phyloP scores from a whole-genome alignment of 495 filamentous ascomycete species.

The Lasiosphaeria hispida region DNA sequence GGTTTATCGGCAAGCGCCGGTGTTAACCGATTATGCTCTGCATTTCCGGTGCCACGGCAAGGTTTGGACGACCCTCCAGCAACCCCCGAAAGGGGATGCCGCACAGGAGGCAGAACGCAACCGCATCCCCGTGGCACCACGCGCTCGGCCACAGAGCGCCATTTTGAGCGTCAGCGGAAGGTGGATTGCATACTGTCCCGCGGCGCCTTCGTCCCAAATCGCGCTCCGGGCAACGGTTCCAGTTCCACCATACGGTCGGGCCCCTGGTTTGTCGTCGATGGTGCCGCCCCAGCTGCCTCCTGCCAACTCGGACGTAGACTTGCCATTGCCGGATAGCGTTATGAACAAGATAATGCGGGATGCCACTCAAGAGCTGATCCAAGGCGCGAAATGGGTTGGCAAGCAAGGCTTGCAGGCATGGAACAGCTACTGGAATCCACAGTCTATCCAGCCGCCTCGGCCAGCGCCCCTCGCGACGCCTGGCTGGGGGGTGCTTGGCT shows the following conservation, averaged over 20 bases:
- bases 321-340: slow-evolving; percentile 74
- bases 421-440: slow-evolving; percentile 80
- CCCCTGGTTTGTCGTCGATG: slow-evolving; percentile 65
- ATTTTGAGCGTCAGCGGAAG: slow-evolving; percentile 73
- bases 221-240: slow-evolving; percentile 62
- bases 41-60: slow-evolving; percentile 72
- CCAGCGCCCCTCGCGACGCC: slow-evolving; percentile 31
- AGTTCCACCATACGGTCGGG: slow-evolving; percentile 49
- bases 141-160: slow-evolving; percentile 51
- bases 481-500: slow-evolving; percentile 35
- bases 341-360: slow-evolving; percentile 83
- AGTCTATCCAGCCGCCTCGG: slow-evolving; percentile 39
- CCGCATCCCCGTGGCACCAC: slow-evolving; percentile 34
- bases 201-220: slow-evolving; percentile 63
- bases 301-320: slow-evolving; percentile 70
- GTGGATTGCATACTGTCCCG: slow-evolving; percentile 84
- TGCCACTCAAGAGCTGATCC: slow-evolving; percentile 87
- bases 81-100: slow-evolving; percentile 43
- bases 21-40: slow-evolving; percentile 30
- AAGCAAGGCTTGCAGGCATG: slow-evolving; percentile 83
- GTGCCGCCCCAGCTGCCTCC: slow-evolving; percentile 74
- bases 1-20: slow-evolving; percentile 56
- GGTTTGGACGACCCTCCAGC: slow-evolving; percentile 78
- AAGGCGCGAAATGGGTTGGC: slow-evolving; percentile 80
- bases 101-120: slow-evolving; percentile 46